Base-by-base conservation (phyloP, 306 rosid genomes). In the Sechiopsis laciniata region DNA sequence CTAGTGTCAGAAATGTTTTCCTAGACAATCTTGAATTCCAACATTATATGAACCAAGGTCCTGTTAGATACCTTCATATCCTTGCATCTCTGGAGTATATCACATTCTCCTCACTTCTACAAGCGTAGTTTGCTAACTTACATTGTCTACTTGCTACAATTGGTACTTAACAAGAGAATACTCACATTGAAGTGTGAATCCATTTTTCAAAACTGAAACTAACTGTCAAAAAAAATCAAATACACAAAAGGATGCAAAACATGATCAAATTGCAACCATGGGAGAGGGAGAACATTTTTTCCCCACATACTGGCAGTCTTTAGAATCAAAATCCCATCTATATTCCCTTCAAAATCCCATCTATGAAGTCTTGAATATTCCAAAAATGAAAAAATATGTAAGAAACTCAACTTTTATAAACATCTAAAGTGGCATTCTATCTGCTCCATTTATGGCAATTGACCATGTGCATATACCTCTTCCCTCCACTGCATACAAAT, bases 321-420 rank as follows among this genome's bases (percentile, higher is more conserved):
- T n/a, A n/a, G n/a, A n/a, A n/a, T n/a, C n/a, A n/a, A n/a, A n/a
- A n/a, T n/a, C n/a, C n/a, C n/a, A 45, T 45, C 37, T 67, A 12
- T 0, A 14, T 46, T 68, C 22, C 42, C 37, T 24, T 21, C 42
- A 19, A 19, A 32, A 32, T 32, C 37, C 37, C 53, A 45, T 45
- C 37, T 67, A 12, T 0, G 55, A 67, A 55, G 16, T 66, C 19
- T 20, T 21, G 14, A 45, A 46, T 68, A 68, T 46, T 14, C 14
- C 19, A 12, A 22, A 68, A 14, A 22, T 68, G 73, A 68, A 68
- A 45, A 22, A 68, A 22, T 22, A 68, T 48, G 17, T 8, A 68
- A 68, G 73, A 68, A 68, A 48, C 42, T 68, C 57, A 48, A 68
- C 12, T 48, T 48, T 50, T 21, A 42, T 68, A 50, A 22, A 48